A percentile compares a stretch with the other conserved stretches of the same genome.
phyloP scores from a whole-genome alignment of 129 eudicot genomes.

The Ambrosia trifida region DNA sequence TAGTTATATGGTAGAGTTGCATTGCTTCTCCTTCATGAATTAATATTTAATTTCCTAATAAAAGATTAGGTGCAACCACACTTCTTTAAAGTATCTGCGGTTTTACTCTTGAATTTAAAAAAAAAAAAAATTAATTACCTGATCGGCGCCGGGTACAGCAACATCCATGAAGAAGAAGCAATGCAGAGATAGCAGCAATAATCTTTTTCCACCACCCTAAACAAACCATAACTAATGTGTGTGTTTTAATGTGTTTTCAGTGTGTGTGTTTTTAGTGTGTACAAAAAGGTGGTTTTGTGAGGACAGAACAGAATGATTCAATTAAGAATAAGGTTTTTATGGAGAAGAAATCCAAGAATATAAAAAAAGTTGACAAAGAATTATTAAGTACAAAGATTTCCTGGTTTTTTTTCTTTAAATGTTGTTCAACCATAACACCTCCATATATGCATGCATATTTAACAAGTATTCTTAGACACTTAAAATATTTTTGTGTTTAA shows the following conservation, averaged over 20 bases:
- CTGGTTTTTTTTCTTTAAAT: constrained; percentile 16
- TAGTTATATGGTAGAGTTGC: too few relatives aligned
- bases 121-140: constrained; percentile 27
- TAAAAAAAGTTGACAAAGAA: constrained; percentile 30
- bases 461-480: constrained; percentile 9
- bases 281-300: background rate
- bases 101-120: background rate
- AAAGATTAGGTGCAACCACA: constrained; percentile 18
- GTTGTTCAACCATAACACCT: constrained; percentile 34
- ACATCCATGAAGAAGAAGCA: constrained; percentile 43
- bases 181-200: constrained; percentile 24
- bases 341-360: constrained; percentile 22
- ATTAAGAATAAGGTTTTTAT: constrained; percentile 25
- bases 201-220: constrained; percentile 36
- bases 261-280: constrained; percentile 19
- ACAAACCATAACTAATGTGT: constrained; percentile 30
- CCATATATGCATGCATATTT: background rate
- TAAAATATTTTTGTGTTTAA: constrained; percentile 14
- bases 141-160: constrained; percentile 32
- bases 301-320: constrained; percentile 18
- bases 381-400: constrained; percentile 47
- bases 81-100: constrained; percentile 15
- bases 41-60: background rate
- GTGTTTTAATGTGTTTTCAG: background rate
- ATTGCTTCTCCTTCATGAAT: too few relatives aligned